Base-by-base conservation (phyloP, 148 eudicot species). In the Talinum fruticosum region DNA sequence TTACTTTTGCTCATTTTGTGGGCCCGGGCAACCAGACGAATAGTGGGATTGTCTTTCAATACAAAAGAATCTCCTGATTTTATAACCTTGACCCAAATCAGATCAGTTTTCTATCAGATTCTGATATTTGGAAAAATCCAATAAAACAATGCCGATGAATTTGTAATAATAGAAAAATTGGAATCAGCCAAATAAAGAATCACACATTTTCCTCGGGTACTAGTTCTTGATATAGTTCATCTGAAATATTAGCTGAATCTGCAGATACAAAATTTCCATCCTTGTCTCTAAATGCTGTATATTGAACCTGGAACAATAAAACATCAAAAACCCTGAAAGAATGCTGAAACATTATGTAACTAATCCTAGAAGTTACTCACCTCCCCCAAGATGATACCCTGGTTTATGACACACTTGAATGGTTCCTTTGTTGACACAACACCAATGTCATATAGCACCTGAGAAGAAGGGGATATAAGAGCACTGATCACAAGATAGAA, bases 1-100 rank as follows among this genome's bases (percentile, higher is more conserved):
- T 91, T 85, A 82, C 99, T 96, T 84, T 96, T 96, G 83, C 99
- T 96, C 99, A 96, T 96, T 83, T 96, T 96, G 73, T 93, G 88
- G 53, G 98, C 90, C 66, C 99, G 89, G 64, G 97, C 92, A 83
- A 86, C 79, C 81, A 93, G 76, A 30, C 92, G 92, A 72, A 96
- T 88, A 62, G 51, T 75, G 24, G 90, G 92, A 80, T 96, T 80
- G 66, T 96, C 97, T 91, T 90, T 96, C 79, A 96, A 79, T 66
- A 96, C 95, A 84, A 88, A 96, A 62, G 80, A 91, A 80, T 91
- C 97, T 28, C 99, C 99, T 51, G 90, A 85, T 85, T 93, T 96
- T 70, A 71, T 83, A 75, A 96, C 97, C 99, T 96, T 82, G 71
- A 76, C 41, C 71, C 69, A 72, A 19, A 35, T 26, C 30, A 37